Base-by-base conservation (phyloP, 208 protist species). In the Pavlovales sp. region DNA sequence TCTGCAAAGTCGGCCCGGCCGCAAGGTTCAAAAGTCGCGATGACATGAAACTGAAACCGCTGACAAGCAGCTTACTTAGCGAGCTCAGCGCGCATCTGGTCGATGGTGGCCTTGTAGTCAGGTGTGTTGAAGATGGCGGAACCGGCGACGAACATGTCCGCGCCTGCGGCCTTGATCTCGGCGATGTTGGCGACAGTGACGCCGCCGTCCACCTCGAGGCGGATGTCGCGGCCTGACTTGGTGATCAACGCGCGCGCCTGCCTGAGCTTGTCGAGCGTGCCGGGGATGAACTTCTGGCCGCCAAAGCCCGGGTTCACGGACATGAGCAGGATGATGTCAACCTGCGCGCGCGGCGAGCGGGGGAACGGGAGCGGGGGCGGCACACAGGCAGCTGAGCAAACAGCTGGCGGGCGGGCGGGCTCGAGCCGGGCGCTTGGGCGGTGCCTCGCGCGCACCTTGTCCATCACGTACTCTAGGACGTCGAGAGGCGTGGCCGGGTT, bases 221-320 rank as follows among this genome's bases (percentile, higher is more conserved):
- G 32, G 83, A 99, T 99, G 91, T 98, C 94, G 71, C 38, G 57
- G 83, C 83, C 83, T 18, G 67, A 57, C 83, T 42, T 40, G 83
- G 78, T 67, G 40, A 87, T 87, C 96, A 88, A 89, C 57, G 89
- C 44, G 75, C 98, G 94, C 20, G 99, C 77, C 79, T 94, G 92
- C 42, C 57, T 67, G 22, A 99, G 97, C 93, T 99, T 99, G 84
- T 94, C 92, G 94, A 99, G 96, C 93, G 97, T 97, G 10, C 99
- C 95, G 0, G 88, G 82, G 96, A 99, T 99, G 92, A 99, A 99
- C 0, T 92, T 93, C 94, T 99, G 98, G 34, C 99, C 99, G 46
- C 98, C 98, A 89, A 99, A 99, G 71, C 99, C 99, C 32, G 98
- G 99, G 91, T 99, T 97, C 34, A 99, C 98, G 4, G 98, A 99